Evolutionary conservation across 805 yeast species (phyloP).

Genomic region (Grigorovia yakushimaensis): DNA sequence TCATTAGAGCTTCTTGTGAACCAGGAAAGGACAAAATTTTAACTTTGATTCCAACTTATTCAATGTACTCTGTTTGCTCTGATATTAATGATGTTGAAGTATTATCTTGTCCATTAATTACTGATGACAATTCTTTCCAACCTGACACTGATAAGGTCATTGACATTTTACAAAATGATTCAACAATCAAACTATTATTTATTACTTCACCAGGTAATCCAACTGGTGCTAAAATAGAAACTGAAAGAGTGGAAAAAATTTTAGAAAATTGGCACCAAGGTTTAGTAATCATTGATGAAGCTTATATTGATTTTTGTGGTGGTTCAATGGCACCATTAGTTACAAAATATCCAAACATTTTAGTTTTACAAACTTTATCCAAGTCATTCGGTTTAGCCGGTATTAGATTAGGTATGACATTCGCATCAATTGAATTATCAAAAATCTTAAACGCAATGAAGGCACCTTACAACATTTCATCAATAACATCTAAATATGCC

Average conservation of each 20-base stretch:
- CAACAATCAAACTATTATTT: constrained; percentile 62
- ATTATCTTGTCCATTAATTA: constrained; percentile 56
- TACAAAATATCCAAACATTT: constrained; percentile 69
- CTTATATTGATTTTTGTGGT: constrained; percentile 83
- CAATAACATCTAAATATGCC: constrained; percentile 69
- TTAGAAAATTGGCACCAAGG: constrained; percentile 56
- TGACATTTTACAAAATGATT: constrained; percentile 44
- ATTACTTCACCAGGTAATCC: constrained; percentile 97
- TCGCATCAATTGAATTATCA: constrained; percentile 50
- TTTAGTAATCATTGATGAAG: constrained; percentile 83
- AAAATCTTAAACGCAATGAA: constrained; percentile 75
- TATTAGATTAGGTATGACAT: constrained; percentile 79
- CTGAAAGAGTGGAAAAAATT: constrained; percentile 39
- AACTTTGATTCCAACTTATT: constrained; percentile 92
- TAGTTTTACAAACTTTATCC: constrained; percentile 84
- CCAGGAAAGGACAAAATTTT: constrained; percentile 80
- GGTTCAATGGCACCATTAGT: constrained; percentile 72
- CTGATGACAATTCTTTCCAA: constrained; percentile 51
- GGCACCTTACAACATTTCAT: constrained; percentile 90
- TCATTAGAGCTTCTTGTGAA: constrained; percentile 71
- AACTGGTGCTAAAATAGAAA: constrained; percentile 58
- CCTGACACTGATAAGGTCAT: constrained; percentile 48
- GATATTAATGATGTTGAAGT: constrained; percentile 78
- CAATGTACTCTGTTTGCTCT: constrained; percentile 92
- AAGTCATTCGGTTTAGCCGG: constrained; percentile 97